phyloP scores from a whole-genome alignment of 257 asterid genomes.

The Schizonepeta tenuifolia region DNA sequence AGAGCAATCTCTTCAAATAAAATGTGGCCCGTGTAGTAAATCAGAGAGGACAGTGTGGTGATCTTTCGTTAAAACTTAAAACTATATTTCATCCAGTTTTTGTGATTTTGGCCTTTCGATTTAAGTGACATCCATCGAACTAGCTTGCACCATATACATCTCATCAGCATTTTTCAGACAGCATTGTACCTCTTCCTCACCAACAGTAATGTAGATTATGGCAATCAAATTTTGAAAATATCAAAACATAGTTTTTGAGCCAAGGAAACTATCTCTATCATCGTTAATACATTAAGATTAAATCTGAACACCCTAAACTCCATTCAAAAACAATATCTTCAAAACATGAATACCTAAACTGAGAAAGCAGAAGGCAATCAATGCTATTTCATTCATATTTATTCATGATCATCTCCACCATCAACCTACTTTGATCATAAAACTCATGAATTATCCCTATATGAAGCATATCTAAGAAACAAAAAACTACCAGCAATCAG shows the following conservation, averaged over 20 bases:
- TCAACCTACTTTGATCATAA: conserved; percentile 5
- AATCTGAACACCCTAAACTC: not conserved
- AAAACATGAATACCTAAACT: conserved; percentile 5
- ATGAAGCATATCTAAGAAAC: conserved; percentile 11
- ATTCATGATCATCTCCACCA: conserved; percentile 5
- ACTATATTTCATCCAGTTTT: not conserved
- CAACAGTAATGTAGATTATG: not conserved
- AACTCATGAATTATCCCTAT: not conserved
- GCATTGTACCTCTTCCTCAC: not conserved
- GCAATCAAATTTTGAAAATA: not conserved
- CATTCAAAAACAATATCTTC: not conserved
- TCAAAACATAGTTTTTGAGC: not conserved
- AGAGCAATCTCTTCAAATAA: not conserved
- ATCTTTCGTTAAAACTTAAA: too few species aligned
- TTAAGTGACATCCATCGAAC: not conserved
- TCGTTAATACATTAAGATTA: not conserved
- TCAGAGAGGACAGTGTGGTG: not conserved
- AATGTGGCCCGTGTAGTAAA: not conserved
- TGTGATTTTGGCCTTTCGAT: not conserved
- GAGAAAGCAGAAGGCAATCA: conserved; percentile 1
- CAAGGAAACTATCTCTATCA: not conserved
- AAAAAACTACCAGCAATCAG: conserved; percentile 21
- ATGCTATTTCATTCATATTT: not conserved
- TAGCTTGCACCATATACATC: conserved; percentile 8
- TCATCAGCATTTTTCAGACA: not conserved